Evolutionary conservation across 2,329 filamentous ascomycete genomes (phyloP).

Genomic region (Didymella exigua): DNA sequence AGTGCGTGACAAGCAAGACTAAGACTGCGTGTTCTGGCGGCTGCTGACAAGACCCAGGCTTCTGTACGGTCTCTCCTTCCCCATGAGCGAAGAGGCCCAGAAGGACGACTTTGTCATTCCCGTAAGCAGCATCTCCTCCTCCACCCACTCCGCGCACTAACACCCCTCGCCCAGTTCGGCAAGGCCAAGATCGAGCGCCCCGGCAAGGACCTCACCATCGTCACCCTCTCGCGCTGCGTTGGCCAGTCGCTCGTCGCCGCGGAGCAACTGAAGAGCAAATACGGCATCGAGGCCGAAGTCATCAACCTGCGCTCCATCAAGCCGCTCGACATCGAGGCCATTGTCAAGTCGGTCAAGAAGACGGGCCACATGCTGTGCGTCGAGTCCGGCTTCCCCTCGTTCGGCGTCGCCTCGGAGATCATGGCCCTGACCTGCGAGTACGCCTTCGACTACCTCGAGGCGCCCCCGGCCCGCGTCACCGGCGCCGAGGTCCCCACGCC

Average conservation of each 20-base stretch:
- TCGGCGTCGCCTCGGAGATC: slow-evolving; percentile 90
- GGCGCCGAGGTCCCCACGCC: slow-evolving; percentile 97
- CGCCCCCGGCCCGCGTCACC: slow-evolving; percentile 90
- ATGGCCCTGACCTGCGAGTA: slow-evolving; percentile 96
- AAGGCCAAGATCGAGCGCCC: slow-evolving; percentile 99
- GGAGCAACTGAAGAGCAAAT: slow-evolving; percentile 91
- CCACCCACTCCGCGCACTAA: slow-evolving; percentile 16
- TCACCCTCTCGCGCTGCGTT: slow-evolving; percentile 92
- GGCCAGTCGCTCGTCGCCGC: slow-evolving; percentile 89
- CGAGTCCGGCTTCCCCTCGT: slow-evolving; percentile 95
- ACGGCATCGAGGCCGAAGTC: slow-evolving; percentile 93
- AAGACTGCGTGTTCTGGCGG: neutral
- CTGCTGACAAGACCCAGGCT: slow-evolving; percentile 55
- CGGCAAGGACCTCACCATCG: slow-evolving; percentile 95
- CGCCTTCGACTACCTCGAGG: slow-evolving; percentile 95
- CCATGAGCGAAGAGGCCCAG: slow-evolving; percentile 96
- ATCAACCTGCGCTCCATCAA: slow-evolving; percentile 98
- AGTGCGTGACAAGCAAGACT: slow-evolving; percentile 42
- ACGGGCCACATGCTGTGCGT: slow-evolving; percentile 89
- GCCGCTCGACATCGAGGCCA: slow-evolving; percentile 92
- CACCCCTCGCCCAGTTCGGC: slow-evolving; percentile 65
- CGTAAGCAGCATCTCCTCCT: slow-evolving; percentile 41
- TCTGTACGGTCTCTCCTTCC: slow-evolving; percentile 91
- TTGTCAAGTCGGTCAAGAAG: slow-evolving; percentile 98
- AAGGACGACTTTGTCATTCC: slow-evolving; percentile 96